phyloP scores from a whole-genome alignment of 2,329 filamentous ascomycete species.

The Alternaria consortialis region DNA sequence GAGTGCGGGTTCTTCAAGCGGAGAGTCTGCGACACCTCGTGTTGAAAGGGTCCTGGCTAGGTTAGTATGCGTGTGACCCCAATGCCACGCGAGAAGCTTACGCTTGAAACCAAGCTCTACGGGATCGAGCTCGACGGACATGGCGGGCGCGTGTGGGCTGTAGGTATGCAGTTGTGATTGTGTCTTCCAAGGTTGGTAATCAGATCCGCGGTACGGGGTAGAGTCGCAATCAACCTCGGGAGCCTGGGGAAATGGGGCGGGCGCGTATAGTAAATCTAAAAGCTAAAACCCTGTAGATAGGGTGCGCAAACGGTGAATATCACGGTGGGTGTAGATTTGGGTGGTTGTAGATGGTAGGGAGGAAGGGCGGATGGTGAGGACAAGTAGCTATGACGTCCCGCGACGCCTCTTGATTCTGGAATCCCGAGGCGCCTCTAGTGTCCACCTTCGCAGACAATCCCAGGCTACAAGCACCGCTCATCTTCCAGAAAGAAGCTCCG shows the following conservation, averaged over 20 bases:
- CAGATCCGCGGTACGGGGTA: constrained; percentile 23
- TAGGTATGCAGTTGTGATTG: constrained; percentile 21
- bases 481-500: neutral
- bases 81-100: constrained; percentile 58
- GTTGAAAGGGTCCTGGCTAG: constrained; percentile 67
- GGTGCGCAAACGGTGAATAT: constrained; percentile 10
- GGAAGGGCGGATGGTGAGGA: constrained; percentile 14
- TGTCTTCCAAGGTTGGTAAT: constrained; percentile 41
- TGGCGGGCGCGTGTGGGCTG: constrained; percentile 57
- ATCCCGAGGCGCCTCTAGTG: constrained; percentile 13
- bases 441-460: constrained; percentile 3
- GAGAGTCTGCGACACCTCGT: constrained; percentile 69
- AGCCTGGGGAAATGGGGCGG: constrained; percentile 15
- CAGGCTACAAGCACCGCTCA: constrained; percentile 3
- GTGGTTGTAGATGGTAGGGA: constrained; percentile 20
- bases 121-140: constrained; percentile 96
- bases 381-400: constrained; percentile 29
- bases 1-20: constrained; percentile 66
- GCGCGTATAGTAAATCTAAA: constrained; percentile 6
- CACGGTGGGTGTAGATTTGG: constrained; percentile 3
- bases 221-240: constrained; percentile 25
- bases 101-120: constrained; percentile 92
- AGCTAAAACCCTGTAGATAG: neutral
- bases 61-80: constrained; percentile 24
- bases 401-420: constrained; percentile 24